phyloP scores from a whole-genome alignment of 2,329 filamentous ascomycete species.

The Xylaria sp. region DNA sequence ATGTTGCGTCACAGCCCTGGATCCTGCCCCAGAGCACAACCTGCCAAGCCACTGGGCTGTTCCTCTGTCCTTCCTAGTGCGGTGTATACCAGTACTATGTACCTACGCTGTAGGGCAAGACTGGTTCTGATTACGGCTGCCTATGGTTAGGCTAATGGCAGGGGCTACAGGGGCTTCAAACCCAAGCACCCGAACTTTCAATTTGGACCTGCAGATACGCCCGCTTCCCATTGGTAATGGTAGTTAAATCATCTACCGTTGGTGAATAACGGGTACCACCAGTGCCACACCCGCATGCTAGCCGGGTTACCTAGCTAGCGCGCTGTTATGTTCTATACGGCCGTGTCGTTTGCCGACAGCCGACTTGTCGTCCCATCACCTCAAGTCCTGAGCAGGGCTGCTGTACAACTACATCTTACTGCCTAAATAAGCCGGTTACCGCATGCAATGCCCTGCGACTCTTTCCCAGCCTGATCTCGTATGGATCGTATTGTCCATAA shows the following conservation, averaged over 20 bases:
- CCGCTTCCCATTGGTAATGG: not conserved
- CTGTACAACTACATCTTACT: conserved; percentile 9
- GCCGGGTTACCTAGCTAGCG: not conserved
- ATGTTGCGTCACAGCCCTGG: conserved; percentile 2
- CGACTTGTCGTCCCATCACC: conserved; percentile 12
- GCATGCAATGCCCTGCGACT: not conserved
- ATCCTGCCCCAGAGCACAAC: too few relatives aligned
- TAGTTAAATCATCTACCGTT: not conserved
- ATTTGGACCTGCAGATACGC: conserved; percentile 9
- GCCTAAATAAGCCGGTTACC: not conserved
- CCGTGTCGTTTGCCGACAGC: conserved; percentile 23
- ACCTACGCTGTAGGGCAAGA: conserved; percentile 1
- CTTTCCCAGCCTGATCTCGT: not conserved
- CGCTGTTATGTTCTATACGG: not conserved
- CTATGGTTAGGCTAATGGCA: not conserved
- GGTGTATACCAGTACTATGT: not conserved
- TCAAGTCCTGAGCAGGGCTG: not conserved
- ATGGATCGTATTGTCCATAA: not conserved
- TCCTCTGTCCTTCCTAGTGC: conserved; percentile 2
- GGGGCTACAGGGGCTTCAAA: not conserved
- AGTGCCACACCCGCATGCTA: not conserved
- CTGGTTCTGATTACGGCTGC: not conserved
- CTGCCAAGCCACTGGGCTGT: conserved; percentile 9
- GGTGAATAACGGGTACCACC: not conserved
- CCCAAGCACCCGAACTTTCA: conserved; percentile 9